Evolutionary conservation across 2,329 filamentous ascomycete genomes (phyloP).

Genomic region (Plenodomus tracheiphilus): DNA sequence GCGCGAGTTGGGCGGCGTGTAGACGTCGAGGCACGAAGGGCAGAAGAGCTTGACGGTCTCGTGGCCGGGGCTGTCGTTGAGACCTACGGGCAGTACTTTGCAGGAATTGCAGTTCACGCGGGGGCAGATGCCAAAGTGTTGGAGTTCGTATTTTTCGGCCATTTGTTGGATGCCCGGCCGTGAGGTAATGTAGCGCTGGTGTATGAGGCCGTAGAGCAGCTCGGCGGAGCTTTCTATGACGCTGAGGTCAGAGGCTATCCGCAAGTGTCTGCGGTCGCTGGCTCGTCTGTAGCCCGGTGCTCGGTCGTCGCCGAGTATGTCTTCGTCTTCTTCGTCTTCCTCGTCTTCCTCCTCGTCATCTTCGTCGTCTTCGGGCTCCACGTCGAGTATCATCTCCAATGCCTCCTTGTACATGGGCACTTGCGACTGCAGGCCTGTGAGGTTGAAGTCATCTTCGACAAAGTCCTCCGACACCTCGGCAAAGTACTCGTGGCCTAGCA

Average conservation of each 20-base stretch:
- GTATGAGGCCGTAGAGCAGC: conserved; percentile 95
- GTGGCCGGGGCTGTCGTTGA: conserved; percentile 92
- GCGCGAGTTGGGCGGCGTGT: conserved; percentile 93
- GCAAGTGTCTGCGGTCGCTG: conserved; percentile 69
- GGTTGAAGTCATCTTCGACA: conserved; percentile 99
- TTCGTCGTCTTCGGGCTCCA: conserved; percentile 92
- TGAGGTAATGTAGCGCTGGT: conserved; percentile 97
- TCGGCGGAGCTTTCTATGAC: conserved; percentile 98
- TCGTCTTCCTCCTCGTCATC: conserved; percentile 75
- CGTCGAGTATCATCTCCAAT: conserved; percentile 97
- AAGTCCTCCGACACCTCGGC: conserved; percentile 98
- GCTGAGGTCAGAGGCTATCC: conserved; percentile 89
- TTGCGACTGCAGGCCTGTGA: conserved; percentile 91
- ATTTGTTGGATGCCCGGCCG: conserved; percentile 96
- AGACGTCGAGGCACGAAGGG: conserved; percentile 93
- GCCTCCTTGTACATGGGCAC: conserved; percentile 99
- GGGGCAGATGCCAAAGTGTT: conserved; percentile 96
- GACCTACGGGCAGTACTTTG: conserved; percentile 87
- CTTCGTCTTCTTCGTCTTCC: conserved; percentile 60
- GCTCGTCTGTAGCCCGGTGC: conserved; percentile 57
- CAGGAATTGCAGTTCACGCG: conserved; percentile 89
- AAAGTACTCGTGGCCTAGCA: conserved; percentile 97
- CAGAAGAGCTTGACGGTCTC: conserved; percentile 99
- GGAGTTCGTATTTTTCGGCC: conserved; percentile 97
- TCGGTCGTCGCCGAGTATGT: conserved; percentile 55